Base-by-base conservation (phyloP, 345 rosid species). In the Geranium brycei region DNA sequence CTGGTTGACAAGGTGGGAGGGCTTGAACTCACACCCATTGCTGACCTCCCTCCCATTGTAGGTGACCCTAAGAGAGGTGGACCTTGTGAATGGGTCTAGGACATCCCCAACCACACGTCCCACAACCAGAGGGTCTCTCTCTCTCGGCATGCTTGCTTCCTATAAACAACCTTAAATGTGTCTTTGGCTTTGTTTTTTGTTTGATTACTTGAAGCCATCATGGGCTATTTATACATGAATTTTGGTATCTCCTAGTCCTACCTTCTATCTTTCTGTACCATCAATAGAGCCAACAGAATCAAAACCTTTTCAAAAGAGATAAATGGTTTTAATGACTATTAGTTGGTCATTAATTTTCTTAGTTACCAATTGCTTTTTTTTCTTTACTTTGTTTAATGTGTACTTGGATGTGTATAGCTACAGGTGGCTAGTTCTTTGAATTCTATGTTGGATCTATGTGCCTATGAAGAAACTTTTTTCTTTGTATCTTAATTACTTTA, bases 81-180 rank as follows among this genome's bases (percentile, higher is more conserved):
- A 81, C 71, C 72, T 69, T 5, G 73, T 69, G 58, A 84, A 87
- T 11, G 85, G 81, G 35, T 87, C 87, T 66, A 87, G 58, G 28
- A 87, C 84, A 66, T 87, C 92, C 17, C 92, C 92, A 17, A 87
- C 69, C 5, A 87, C 89, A 12, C 92, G 65, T 19, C 89, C 92
- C 18, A 87, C 84, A 7, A 72, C 81, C 3, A 87, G 78, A 3
- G 87, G 87, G 23, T 87, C 75, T 72, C 87, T 76, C 2, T 80
- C 81, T 70, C 87, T 72, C 2, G 79, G 66, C 91, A 81, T 85
- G 53, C 53, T 47, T 13, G 28, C 28, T 23, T 23, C 28, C 28
- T 23, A 23, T 23, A 23, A 23, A 23, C 1, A 23, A 23, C 28
- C 28, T 23, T 23, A 23, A 23, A 23, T 2, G 28, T 23, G 28